Base-by-base conservation (phyloP, 2,329 filamentous ascomycete genomes). In the Metarhizium humberi region DNA sequence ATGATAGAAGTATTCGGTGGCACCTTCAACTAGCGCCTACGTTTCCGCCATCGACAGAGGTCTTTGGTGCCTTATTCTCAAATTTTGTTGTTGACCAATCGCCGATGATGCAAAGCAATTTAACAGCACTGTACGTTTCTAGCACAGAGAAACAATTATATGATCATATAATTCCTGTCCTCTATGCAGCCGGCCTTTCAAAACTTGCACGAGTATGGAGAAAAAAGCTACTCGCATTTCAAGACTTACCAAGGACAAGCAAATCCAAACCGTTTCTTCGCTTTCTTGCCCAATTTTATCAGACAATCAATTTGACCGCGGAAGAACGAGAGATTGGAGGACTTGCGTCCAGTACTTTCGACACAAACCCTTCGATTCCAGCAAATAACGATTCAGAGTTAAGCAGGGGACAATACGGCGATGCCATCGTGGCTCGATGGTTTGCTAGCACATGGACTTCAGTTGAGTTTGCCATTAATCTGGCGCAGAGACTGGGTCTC, bases 361-460 rank as follows among this genome's bases (percentile, higher is more conserved):
- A 48, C 14, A 6, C 29, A 29, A 29, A 38, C 18, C 3, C 13
- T 42, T 36, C 36, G 43, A 11, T 4, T 13, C 38, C 13, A 34
- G 38, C 25, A 49, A n/a, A 20, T 3, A 45, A 18, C 13, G 18
- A 36, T 4, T 7, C 48, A 7, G 32, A 48, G 3, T 30, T 45
- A 34, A 34, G 55, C 25, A 60, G 57, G 55, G 60, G 64, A 20
- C 61, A 60, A 18, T 66, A 64, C 40, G 66, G 63, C 46, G 69
- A 71, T 51, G 62, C 84, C 59, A 86, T 95, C 34, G 86, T 88
- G 18, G 87, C 91, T n/a, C 81, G 85, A 59, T 84, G 90, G 73
- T 92, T 96, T 66, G 91, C 91, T 10, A 85, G 77, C 56, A 73
- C 73, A 18, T 87, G 88, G 68, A 78, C 94, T 25, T 81, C 85